Evolutionary conservation across 1,139 yeast species (phyloP).

Genomic region (Kurtzmaniella natalensis): DNA sequence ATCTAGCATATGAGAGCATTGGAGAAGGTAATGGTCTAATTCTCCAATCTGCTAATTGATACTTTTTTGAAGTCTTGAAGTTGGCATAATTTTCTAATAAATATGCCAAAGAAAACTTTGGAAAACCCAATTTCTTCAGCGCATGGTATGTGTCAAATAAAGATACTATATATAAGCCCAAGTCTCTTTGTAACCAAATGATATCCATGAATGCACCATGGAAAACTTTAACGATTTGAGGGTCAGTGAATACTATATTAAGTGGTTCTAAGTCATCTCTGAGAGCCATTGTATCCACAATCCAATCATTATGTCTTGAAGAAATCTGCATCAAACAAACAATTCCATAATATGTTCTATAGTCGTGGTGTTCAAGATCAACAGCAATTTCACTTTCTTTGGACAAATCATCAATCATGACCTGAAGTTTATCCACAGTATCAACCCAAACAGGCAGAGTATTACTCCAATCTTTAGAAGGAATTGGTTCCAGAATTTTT

Average conservation of each 20-base stretch:
- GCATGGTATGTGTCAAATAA: slow-evolving; percentile 94
- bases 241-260: slow-evolving; percentile 77
- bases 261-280: slow-evolving; percentile 66
- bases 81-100: slow-evolving; percentile 75
- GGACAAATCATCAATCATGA: slow-evolving; percentile 53
- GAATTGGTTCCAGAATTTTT: slow-evolving; percentile 44
- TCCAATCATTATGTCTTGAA: slow-evolving; percentile 73
- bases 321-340: slow-evolving; percentile 94
- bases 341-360: slow-evolving; percentile 82
- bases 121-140: slow-evolving; percentile 69
- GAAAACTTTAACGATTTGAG: slow-evolving; percentile 75
- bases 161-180: slow-evolving; percentile 86
- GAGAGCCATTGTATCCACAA: slow-evolving; percentile 73
- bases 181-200: slow-evolving; percentile 93
- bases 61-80: slow-evolving; percentile 88
- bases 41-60: slow-evolving; percentile 97
- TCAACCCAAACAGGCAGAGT: slow-evolving; percentile 73
- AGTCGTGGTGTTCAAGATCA: slow-evolving; percentile 97
- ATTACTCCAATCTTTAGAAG: slow-evolving; percentile 60
- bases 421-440: slow-evolving; percentile 43
- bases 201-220: slow-evolving; percentile 98
- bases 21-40: slow-evolving; percentile 75
- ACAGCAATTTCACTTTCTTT: slow-evolving; percentile 70
- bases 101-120: slow-evolving; percentile 81
- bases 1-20: slow-evolving; percentile 84